phyloP scores from a whole-genome alignment of 1,139 yeast species.

The Arxiozyma slooffiae region DNA sequence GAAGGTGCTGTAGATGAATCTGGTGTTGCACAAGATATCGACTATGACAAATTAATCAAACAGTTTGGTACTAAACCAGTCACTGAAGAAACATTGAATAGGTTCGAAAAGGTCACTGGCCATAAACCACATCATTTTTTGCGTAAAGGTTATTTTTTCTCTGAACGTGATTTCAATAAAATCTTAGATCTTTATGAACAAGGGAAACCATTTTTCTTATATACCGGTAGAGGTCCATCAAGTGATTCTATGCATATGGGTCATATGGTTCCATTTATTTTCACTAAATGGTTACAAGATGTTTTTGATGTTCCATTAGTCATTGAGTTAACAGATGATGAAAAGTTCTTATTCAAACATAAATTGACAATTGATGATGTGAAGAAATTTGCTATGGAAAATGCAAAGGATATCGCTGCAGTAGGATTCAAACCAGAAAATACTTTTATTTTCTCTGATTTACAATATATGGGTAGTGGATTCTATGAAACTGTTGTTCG shows the following conservation, averaged over 20 bases:
- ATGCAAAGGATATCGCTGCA: conserved; percentile 88
- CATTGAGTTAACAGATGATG: conserved; percentile 94
- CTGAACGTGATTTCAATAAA: conserved; percentile 75
- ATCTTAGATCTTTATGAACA: conserved; percentile 86
- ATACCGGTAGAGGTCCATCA: conserved; percentile 98
- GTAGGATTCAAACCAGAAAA: conserved; percentile 92
- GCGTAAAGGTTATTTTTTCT: conserved; percentile 85
- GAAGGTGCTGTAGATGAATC: conserved; percentile 91
- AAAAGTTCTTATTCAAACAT: conserved; percentile 89
- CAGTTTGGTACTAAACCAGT: conserved; percentile 83
- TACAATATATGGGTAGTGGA: conserved; percentile 85
- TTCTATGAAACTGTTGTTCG: conserved; percentile 91
- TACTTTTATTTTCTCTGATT: conserved; percentile 89
- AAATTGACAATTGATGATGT: conserved; percentile 84
- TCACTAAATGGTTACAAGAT: conserved; percentile 97
- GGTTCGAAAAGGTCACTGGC: conserved; percentile 80
- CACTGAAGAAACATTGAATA: conserved; percentile 55
- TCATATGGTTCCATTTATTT: conserved; percentile 89
- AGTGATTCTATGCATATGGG: conserved; percentile 94
- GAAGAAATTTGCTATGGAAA: conserved; percentile 62
- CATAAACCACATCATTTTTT: conserved; percentile 86
- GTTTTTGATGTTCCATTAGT: conserved; percentile 96
- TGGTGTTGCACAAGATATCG: conserved; percentile 80
- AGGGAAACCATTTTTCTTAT: conserved; percentile 89
- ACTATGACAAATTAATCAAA: conserved; percentile 74